These are phyloP conservation scores for Clonostachys rhizophaga DNA, from an alignment of 2,329 filamentous ascomycete species.

Conservation along the genomic window DNA sequence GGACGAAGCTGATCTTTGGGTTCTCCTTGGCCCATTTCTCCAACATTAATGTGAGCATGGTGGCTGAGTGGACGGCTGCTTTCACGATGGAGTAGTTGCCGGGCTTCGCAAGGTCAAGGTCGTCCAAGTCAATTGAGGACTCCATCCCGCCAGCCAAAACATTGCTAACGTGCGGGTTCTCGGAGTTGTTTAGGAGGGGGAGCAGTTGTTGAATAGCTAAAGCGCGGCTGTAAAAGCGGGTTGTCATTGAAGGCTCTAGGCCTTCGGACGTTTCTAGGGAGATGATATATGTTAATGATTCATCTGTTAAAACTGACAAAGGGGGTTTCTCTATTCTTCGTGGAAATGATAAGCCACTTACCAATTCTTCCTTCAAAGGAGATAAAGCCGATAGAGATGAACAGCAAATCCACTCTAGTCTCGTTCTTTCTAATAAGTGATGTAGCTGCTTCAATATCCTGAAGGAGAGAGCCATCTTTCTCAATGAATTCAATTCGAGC, in stretches of 20 bases:
- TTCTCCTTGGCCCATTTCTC: slow-evolving; percentile 40
- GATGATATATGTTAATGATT: too few species aligned
- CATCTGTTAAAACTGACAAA: too few species aligned
- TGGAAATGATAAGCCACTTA: too few species aligned
- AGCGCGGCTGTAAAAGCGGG: slow-evolving; percentile 53
- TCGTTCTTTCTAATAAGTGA: slow-evolving; percentile 34
- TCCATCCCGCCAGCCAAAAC: slow-evolving; percentile 46
- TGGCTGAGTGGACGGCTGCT: slow-evolving; percentile 36
- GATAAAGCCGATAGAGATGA: slow-evolving; percentile 29
- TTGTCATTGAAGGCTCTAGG: slow-evolving; percentile 43
- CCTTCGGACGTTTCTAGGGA: slow-evolving; percentile 48
- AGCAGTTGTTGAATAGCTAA: slow-evolving; percentile 52
- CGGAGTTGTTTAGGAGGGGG: slow-evolving; percentile 37
- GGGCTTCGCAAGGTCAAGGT: slow-evolving; percentile 35
- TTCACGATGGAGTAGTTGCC: slow-evolving; percentile 23
- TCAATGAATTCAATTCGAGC: slow-evolving; percentile 40
- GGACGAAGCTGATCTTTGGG: slow-evolving; percentile 29
- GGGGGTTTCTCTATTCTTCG: too few species aligned
- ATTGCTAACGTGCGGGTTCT: slow-evolving; percentile 39
- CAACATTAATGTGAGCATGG: slow-evolving; percentile 40
- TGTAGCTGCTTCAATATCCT: slow-evolving; percentile 41
- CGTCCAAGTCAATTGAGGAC: slow-evolving; percentile 33
- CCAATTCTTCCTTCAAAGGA: slow-evolving; percentile 8
- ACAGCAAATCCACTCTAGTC: slow-evolving; percentile 36
- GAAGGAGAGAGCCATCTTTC: slow-evolving; percentile 41